A percentile compares a stretch with the other conserved stretches of the same genome.
phyloP scores from a whole-genome alignment of 2,329 filamentous ascomycete species.

The Elsinoe necatrix region DNA sequence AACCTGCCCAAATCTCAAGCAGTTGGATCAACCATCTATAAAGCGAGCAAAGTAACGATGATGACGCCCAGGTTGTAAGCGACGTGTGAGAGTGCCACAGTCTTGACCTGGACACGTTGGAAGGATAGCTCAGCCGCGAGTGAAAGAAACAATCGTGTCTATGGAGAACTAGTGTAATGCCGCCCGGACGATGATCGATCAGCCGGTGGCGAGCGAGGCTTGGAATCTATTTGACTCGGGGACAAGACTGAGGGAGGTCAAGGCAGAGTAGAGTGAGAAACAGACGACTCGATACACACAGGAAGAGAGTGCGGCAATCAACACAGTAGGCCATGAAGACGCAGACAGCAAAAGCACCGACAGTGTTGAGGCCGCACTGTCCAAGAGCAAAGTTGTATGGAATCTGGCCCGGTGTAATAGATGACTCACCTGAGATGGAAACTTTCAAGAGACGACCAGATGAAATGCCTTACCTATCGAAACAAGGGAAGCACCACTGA shows the following conservation, averaged over 20 bases:
- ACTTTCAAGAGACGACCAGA: too few species aligned
- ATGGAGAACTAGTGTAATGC: conserved; percentile 49
- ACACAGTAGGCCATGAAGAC: conserved; percentile 25
- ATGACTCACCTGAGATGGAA: too few species aligned
- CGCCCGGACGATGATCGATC: conserved; percentile 21
- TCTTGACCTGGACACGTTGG: conserved; percentile 24
- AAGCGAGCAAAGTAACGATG: conserved; percentile 22
- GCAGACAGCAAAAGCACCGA: conserved; percentile 28
- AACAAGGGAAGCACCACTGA: too few species aligned
- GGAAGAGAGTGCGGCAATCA: conserved; percentile 30
- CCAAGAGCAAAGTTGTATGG: conserved; percentile 28
- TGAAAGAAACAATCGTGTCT: conserved; percentile 29
- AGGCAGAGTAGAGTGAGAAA: conserved; percentile 21
- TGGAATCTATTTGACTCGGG: conserved; percentile 4
- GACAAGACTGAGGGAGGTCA: conserved; percentile 21
- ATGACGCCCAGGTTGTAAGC: conserved; percentile 24
- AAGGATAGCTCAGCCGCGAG: conserved; percentile 27
- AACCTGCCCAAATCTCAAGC: conserved; percentile 31
- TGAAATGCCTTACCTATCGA: too few species aligned
- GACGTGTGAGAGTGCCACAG: conserved; percentile 25
- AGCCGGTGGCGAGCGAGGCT: conserved; percentile 22
- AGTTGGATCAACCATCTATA: conserved; percentile 22
- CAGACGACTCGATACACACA: conserved; percentile 21
- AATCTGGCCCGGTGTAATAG: background rate
- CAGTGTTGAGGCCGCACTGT: conserved; percentile 32